Evolutionary conservation across 2,329 filamentous ascomycete genomes (phyloP).

Genomic region (Botrytis cinerea): DNA sequence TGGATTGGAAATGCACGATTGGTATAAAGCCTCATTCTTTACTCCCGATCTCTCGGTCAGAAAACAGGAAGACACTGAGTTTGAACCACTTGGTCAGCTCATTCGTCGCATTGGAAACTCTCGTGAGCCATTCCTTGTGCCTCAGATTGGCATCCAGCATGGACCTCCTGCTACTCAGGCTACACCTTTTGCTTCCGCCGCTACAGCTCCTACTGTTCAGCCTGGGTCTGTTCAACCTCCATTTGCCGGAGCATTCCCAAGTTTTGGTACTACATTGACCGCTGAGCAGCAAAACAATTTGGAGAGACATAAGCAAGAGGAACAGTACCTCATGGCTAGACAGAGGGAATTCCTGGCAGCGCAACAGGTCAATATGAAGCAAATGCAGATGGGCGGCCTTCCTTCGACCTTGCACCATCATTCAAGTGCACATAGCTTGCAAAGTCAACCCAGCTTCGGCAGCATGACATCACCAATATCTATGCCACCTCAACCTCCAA

Average conservation of each 20-base stretch:
- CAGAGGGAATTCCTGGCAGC: constrained; percentile 92
- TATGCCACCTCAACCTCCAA: constrained; percentile 54
- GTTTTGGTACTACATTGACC: constrained; percentile 93
- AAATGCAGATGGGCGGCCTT: constrained; percentile 64
- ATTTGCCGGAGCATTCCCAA: constrained; percentile 90
- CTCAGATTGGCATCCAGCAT: constrained; percentile 93
- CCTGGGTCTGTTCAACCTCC: constrained; percentile 75
- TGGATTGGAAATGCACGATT: constrained; percentile 98
- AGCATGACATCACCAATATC: constrained; percentile 87
- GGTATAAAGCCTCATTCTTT: constrained; percentile 99
- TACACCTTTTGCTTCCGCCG: constrained; percentile 41
- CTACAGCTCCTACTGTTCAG: constrained; percentile 50
- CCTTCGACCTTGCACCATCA: constrained; percentile 76
- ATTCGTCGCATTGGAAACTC: constrained; percentile 97
- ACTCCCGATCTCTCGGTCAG: constrained; percentile 92
- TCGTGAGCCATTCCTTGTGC: constrained; percentile 93
- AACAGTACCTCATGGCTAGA: constrained; percentile 93
- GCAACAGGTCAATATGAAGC: constrained; percentile 75
- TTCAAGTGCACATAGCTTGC: constrained; percentile 90
- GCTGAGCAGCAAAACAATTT: constrained; percentile 98
- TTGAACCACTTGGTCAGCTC: constrained; percentile 91
- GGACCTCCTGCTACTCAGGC: constrained; percentile 63
- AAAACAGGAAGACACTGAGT: constrained; percentile 89
- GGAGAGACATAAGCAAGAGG: constrained; percentile 94
- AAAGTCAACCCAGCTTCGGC: constrained; percentile 95